Evolutionary conservation across 495 filamentous ascomycete genomes (phyloP), one percentile per base, ranked within the genome.

Genomic region (Aspergillus wentii): DNA sequence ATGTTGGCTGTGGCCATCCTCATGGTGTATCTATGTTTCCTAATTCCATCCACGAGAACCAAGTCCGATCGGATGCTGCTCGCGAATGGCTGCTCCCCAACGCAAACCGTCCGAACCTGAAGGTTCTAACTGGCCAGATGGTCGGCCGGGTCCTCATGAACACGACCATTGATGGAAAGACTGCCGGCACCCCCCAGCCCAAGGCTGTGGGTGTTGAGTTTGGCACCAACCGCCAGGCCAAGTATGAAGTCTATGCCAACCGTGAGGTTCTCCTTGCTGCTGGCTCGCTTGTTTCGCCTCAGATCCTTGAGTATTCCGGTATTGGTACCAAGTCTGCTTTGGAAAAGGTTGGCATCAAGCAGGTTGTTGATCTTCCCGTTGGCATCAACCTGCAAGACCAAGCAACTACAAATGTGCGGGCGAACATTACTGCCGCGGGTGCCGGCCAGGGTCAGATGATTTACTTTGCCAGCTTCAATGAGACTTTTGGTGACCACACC

Each of bases 261-360:
- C 54, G 52, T 30, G 72, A 76, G 39, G 66, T 75, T 28, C 74
- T 76, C 41, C 37, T 76, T 16, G 56, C 70, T 0, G 71, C 69
- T 18, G 72, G 72, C 19, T 52, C 67, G 9, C 65, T 71, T 49
- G 71, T 72, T 52, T 60, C 68, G 2, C 72, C 72, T 0, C 72
- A 74, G 44, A 60, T 76, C 27, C 41, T 67, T 6, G 57, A 66
- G 25, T 33, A 65, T 16, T 54, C 60, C 20, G 62, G 62, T n/a
- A 49, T 67, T 30, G 62, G 60, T 14, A 47, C 6, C 38, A 43
- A 33, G 27, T 25, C 29, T 9, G 42, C 53, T 4, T 33, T 72
- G 13, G 56, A 68, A 32, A 59, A 63, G 7, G 61, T 67, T 3
- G 60, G 72, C 40, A 15, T 75, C 2, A 55, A 74, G 0, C 64